Conservation (phyloP, 495 filamentous ascomycete species). For the Aspergillus avenaceus region DNA sequence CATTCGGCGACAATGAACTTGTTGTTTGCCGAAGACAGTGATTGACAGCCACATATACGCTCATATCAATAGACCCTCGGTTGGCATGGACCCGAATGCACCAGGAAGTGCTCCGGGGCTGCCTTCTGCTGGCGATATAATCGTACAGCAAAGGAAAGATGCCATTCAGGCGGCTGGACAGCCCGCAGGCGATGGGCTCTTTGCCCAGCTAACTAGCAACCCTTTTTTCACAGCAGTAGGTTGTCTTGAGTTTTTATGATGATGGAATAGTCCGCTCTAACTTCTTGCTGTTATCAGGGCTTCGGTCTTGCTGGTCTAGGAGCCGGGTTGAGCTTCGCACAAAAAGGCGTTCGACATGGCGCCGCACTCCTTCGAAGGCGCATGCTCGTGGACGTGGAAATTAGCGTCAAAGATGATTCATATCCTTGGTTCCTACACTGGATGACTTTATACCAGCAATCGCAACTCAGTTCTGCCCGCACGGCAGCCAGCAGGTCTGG, state of each 20-base stretch:
- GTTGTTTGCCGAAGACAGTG: slow-evolving; percentile 15
- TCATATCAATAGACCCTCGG: slow-evolving; percentile 1
- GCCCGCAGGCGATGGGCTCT: slow-evolving; percentile 38
- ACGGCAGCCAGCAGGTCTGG: slow-evolving; percentile 35
- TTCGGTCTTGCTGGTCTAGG: slow-evolving; percentile 88
- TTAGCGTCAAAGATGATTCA: slow-evolving; percentile 85
- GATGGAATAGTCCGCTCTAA: too few species aligned
- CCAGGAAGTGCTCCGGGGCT: slow-evolving; percentile 24
- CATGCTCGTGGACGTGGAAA: slow-evolving; percentile 91
- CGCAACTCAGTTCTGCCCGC: slow-evolving; percentile 42
- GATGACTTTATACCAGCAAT: slow-evolving; percentile 78
- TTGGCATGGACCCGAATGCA: slow-evolving; percentile 41
- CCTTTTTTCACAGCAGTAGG: slow-evolving; percentile 66
- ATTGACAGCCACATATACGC: background rate
- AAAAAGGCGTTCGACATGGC: slow-evolving; percentile 64
- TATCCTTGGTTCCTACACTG: slow-evolving; percentile 93
- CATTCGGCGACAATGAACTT: slow-evolving; percentile 11
- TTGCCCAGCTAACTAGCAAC: slow-evolving; percentile 56
- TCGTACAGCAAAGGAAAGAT: slow-evolving; percentile 37
- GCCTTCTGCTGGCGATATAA: slow-evolving; percentile 35
- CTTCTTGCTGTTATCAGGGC: slow-evolving; percentile 36
- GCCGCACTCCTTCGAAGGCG: slow-evolving; percentile 71
- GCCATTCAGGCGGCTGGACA: slow-evolving; percentile 26
- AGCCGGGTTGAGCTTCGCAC: slow-evolving; percentile 68
- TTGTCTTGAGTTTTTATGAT: background rate